Percentiles rank a stretch among this genome's conserved stretches.
These are phyloP conservation scores for Sisymbrium altissimum DNA, from an alignment of 345 rosid genomes.

Conservation along the genomic window DNA sequence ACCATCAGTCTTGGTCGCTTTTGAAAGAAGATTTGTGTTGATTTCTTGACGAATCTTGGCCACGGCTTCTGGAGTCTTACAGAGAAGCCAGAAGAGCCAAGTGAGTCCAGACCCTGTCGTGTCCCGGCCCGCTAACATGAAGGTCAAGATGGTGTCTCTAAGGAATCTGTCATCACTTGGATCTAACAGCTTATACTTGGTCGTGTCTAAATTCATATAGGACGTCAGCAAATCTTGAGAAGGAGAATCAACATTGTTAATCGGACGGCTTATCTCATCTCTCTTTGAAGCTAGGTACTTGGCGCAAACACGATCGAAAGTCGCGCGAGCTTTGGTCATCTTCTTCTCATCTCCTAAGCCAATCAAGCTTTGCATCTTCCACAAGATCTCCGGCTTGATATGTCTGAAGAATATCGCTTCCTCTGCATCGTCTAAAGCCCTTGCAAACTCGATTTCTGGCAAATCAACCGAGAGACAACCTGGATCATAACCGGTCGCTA, in stretches of 20 bases:
- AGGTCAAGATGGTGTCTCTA: conserved; percentile 48
- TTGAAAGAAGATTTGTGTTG: not conserved
- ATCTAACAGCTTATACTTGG: conserved; percentile 17
- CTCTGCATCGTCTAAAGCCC: conserved; percentile 40
- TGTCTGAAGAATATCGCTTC: conserved; percentile 33
- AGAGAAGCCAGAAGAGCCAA: conserved; percentile 55
- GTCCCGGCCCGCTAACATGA: conserved; percentile 61
- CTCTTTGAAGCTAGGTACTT: conserved; percentile 34
- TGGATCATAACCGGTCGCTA: conserved; percentile 52
- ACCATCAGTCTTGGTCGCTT: not conserved
- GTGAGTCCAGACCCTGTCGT: conserved; percentile 38
- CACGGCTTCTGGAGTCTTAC: conserved; percentile 29
- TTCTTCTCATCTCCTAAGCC: conserved; percentile 43
- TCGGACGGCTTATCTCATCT: conserved; percentile 23
- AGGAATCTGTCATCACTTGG: conserved; percentile 41
- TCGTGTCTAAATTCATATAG: conserved; percentile 30
- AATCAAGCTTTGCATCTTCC: conserved; percentile 38
- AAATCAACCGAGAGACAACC: conserved; percentile 38
- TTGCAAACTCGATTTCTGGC: conserved; percentile 31
- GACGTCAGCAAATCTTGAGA: conserved; percentile 40
- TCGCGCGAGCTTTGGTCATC: conserved; percentile 28
- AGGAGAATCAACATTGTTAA: not conserved
- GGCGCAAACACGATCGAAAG: conserved; percentile 19
- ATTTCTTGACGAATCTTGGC: conserved; percentile 48
- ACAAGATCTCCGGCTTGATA: conserved; percentile 28